These are phyloP conservation scores for Cryptococcus amylolentus DNA, from an alignment of 1,284 basidiomycete species.

Conservation along the genomic window DNA sequence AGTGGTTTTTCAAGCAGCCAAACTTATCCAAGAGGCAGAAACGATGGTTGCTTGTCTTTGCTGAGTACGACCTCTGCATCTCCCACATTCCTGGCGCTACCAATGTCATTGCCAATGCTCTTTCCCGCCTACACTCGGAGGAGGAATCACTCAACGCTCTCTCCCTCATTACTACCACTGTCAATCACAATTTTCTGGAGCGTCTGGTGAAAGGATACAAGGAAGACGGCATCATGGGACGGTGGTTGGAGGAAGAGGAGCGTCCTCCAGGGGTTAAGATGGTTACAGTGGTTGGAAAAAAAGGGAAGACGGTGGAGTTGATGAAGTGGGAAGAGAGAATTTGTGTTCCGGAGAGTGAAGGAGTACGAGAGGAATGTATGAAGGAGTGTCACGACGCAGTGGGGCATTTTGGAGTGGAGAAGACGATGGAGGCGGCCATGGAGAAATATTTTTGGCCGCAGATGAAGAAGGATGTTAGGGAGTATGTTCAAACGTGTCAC, in stretches of 20 bases:
- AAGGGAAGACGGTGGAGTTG: background rate
- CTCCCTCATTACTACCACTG: too few species aligned
- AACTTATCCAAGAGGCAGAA: background rate
- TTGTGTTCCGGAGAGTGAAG: background rate
- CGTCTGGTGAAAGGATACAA: background rate
- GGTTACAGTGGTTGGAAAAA: background rate
- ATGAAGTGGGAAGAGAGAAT: background rate
- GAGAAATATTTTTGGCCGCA: background rate
- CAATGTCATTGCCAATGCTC: background rate
- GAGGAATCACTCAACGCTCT: too few species aligned
- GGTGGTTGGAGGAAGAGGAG: background rate
- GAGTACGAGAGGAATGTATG: background rate
- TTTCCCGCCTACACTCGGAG: background rate
- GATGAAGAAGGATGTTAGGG: background rate
- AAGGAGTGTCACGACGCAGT: background rate
- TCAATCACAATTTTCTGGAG: too few species aligned
- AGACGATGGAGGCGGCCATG: background rate
- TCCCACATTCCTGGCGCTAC: background rate
- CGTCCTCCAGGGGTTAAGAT: background rate
- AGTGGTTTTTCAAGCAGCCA: background rate
- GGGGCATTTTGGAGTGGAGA: constrained; percentile 1
- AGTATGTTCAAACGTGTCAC: background rate
- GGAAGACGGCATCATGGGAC: background rate
- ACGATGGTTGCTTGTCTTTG: background rate
- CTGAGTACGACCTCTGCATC: background rate